Base-by-base conservation (phyloP, 345 rosid species). In the Rhizophora mangle region DNA sequence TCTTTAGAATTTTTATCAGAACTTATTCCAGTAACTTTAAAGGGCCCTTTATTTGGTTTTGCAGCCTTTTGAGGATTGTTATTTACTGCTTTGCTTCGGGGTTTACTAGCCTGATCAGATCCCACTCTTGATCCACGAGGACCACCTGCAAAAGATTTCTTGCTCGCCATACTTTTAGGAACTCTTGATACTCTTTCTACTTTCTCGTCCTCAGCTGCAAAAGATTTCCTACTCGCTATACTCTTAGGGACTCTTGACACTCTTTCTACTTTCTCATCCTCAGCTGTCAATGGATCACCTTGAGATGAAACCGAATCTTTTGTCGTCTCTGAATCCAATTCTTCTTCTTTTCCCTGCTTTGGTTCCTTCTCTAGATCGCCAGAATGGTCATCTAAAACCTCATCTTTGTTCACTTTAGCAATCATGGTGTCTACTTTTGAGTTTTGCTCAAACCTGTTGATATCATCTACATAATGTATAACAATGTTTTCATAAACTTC, bases 401-500 rank as follows among this genome's bases (percentile, higher is more conserved):
- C 85, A 62, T 72, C 81, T 64, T 65, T 81, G 39, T 63, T 79
- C 32, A 53, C 62, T 72, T 69, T 69, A 2, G 49, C 74, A 31
- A 57, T 47, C 67, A 39, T 56, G 58, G 64, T 53, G 49, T 69
- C 34, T 27, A 74, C 63, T 71, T 80, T 78, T 26, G 76, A 56
- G 72, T 67, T 74, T 66, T 60, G 78, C 30, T 76, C 83, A 71
- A 52, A 75, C 80, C 74, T 84, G 86, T 83, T 81, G 56, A 67
- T 79, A 72, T 88, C 86, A 78, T 87, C 90, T 78, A 85, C 80
- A 82, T 85, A 86, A 76, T 87, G 85, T 78, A 85, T 77, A 78
- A 80, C 87, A 77, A 85, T 46, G 1, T 78, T 81, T 69, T 85
- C 88, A 70, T 79, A 81, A 84, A 80, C 82, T 81, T 84, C 90